phyloP scores from a whole-genome alignment of 345 rosid genomes.

The Gynandropsis gynandra region DNA sequence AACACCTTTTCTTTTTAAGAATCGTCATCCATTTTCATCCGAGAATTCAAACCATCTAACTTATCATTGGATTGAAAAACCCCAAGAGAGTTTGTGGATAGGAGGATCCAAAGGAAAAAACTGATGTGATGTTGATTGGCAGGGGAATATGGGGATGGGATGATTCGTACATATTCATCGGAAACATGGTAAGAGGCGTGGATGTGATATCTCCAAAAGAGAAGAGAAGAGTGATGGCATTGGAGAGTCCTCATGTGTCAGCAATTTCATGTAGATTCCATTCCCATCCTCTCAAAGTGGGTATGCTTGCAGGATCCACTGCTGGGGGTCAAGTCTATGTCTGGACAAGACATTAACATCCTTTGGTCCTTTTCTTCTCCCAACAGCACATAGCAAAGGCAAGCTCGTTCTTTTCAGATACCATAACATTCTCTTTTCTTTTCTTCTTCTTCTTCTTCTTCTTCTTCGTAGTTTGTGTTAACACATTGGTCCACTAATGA shows the following conservation, averaged over 20 bases:
- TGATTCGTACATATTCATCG: slow-evolving; percentile 59
- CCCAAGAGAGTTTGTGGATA: neutral
- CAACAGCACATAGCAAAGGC: too few species aligned
- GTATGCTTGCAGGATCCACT: slow-evolving; percentile 67
- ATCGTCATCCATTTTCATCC: neutral
- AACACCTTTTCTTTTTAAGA: neutral
- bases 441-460: too few species aligned
- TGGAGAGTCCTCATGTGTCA: slow-evolving; percentile 35
- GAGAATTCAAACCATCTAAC: too few species aligned
- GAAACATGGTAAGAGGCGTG: slow-evolving; percentile 49
- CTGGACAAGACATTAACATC: slow-evolving; percentile 36
- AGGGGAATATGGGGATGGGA: slow-evolving; percentile 96
- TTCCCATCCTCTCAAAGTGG: slow-evolving; percentile 58
- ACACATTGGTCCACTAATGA: too few species aligned
- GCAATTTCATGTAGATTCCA: slow-evolving; percentile 70
- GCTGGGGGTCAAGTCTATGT: slow-evolving; percentile 64
- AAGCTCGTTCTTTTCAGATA: too few species aligned
- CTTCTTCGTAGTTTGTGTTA: too few species aligned
- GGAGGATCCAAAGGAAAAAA: neutral
- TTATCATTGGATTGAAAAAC: too few species aligned
- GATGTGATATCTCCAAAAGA: slow-evolving; percentile 49
- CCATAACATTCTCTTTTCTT: too few species aligned
- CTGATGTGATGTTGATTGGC: slow-evolving; percentile 15
- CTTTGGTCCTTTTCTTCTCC: neutral
- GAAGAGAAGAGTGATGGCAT: slow-evolving; percentile 31